Evolutionary conservation across 2,329 filamentous ascomycete species (phyloP).

Genomic region (Neopestalotiopsis sp.): DNA sequence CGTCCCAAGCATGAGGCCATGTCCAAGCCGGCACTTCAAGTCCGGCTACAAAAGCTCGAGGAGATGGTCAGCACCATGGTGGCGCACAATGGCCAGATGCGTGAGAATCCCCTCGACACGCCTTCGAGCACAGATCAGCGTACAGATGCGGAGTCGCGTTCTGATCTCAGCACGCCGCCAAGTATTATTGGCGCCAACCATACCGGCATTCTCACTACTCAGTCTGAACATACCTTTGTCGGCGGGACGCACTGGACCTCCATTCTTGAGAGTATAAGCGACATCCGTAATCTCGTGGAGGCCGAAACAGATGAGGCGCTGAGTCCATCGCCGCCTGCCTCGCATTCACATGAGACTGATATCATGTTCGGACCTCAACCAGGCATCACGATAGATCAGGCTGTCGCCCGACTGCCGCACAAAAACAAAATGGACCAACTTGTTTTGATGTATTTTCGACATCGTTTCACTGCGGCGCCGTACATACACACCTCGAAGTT

Average conservation of each 20-base stretch:
- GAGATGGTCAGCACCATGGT: conserved; percentile 40
- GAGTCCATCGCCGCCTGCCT: conserved; percentile 33
- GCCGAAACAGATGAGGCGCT: conserved; percentile 30
- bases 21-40: conserved; percentile 39
- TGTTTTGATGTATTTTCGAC: conserved; percentile 40
- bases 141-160: conserved; percentile 34
- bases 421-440: conserved; percentile 38
- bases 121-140: conserved; percentile 36
- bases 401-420: conserved; percentile 36
- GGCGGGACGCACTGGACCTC: conserved; percentile 42
- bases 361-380: conserved; percentile 34
- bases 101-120: conserved; percentile 31
- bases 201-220: conserved; percentile 24
- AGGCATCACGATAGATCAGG: conserved; percentile 39
- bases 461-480: conserved; percentile 38
- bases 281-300: conserved; percentile 40
- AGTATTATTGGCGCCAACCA: conserved; percentile 22
- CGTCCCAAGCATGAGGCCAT: conserved; percentile 34
- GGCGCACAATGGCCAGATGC: conserved; percentile 27
- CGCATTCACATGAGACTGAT: conserved; percentile 32
- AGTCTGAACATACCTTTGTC: conserved; percentile 37
- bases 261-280: conserved; percentile 43
- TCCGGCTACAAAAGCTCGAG: conserved; percentile 42
- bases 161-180: conserved; percentile 36
- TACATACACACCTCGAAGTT: conserved; percentile 49